Base-by-base conservation (phyloP, 2,329 filamentous ascomycete species). In the Aspergillus texensis region DNA sequence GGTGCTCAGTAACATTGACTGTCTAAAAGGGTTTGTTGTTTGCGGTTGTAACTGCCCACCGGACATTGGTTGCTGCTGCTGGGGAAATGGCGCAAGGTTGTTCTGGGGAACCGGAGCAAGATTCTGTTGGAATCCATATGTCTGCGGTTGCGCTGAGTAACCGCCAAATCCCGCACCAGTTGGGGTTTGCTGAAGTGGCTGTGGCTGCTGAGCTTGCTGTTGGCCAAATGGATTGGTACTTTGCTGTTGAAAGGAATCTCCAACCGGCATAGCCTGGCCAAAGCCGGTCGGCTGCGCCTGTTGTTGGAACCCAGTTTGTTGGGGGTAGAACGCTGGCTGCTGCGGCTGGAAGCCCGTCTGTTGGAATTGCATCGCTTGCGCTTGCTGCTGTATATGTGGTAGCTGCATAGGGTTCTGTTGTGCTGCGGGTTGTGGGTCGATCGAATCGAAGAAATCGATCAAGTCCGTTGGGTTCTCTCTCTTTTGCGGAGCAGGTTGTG, bases 371-470 rank as follows among this genome's bases (percentile, higher is more conserved):
- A 79, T 64, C 69, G 81, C 73, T 62, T 76, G 71, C 61, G 70
- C 61, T 48, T 68, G 67, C 43, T 67, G 65, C 32, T 67, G 65
- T 28, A 64, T 24, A 70, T 74, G 66, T 74, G 79, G 66, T 78
- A 78, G 50, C 70, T 80, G 79, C 45, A 79, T 70, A 43, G 78
- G 75, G 30, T 72, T 72, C 26, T 76, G 77, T 58, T 81, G 77
- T 65, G 71, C 84, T 84, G 92, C 86, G 1, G 89, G 83, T 58
- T 91, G 91, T 76, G 95, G 93, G 73, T 97, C 94, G 72, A 96
- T 97, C 6, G 93, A 94, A 73, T 90, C 94, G 77, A 97, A 97
- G 79, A 96, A 97, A 81, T 94, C 95, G 74, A 96, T 98, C 65
- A 96, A 83, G 81, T 96, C 91, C 32, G 89, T 88, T 4, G 79